phyloP scores from a whole-genome alignment of 2,329 filamentous ascomycete species.

The Emmonsia crescens region DNA sequence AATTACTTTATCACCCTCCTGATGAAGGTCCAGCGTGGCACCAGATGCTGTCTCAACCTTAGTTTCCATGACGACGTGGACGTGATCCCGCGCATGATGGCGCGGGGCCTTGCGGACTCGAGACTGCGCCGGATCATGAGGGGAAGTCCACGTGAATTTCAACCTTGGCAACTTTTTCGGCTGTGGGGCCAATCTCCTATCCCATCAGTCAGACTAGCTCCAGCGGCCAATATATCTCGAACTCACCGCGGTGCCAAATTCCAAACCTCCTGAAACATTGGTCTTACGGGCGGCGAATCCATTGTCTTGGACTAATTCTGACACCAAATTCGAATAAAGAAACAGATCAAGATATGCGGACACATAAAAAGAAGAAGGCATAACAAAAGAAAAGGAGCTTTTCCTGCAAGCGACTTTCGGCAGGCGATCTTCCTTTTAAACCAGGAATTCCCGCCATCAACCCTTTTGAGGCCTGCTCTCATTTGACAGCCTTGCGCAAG shows the following conservation, averaged over 20 bases:
- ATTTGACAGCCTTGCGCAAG: not conserved
- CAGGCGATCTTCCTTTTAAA: not conserved
- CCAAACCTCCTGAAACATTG: not conserved
- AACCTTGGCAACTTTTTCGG: not conserved
- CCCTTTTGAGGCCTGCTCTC: not conserved
- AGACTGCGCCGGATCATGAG: not conserved
- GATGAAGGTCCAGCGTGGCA: not conserved
- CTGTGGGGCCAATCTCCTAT: not conserved
- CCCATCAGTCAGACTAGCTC: not conserved
- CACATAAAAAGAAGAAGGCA: not conserved
- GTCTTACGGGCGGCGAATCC: not conserved
- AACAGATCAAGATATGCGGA: not conserved
- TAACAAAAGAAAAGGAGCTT: not conserved
- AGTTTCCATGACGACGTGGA: not conserved
- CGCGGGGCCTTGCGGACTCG: not conserved
- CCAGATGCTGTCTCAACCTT: not conserved
- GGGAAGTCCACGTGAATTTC: not conserved
- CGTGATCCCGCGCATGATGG: not conserved
- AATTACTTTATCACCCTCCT: not conserved
- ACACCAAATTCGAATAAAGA: not conserved
- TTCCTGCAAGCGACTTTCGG: not conserved
- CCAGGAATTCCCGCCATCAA: not conserved
- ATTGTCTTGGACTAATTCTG: not conserved
- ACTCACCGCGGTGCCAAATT: not conserved
- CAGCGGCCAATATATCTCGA: not conserved